phyloP scores from a whole-genome alignment of 2,329 filamentous ascomycete genomes.

The Ceratocystis variospora region DNA sequence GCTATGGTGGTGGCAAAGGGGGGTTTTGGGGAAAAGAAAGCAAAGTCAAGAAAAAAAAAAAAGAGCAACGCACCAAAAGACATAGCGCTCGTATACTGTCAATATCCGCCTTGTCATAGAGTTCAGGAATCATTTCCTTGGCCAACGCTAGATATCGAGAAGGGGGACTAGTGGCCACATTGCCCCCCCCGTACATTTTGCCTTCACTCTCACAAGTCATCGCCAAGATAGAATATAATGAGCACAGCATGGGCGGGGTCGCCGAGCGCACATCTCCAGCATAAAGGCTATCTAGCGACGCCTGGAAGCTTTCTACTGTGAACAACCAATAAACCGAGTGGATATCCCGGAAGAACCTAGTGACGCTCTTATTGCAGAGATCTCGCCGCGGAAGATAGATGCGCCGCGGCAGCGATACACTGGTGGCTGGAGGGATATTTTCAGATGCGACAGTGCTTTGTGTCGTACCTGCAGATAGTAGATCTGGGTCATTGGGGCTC shows the following conservation, averaged over 20 bases:
- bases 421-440: slow-evolving; percentile 8
- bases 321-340: slow-evolving; percentile 25
- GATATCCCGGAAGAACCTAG: slow-evolving; percentile 24
- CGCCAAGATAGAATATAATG: slow-evolving; percentile 23
- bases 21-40: neutral
- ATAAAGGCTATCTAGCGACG: slow-evolving; percentile 23
- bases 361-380: slow-evolving; percentile 23
- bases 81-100: slow-evolving; percentile 24
- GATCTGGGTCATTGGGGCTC: neutral
- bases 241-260: slow-evolving; percentile 23
- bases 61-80: slow-evolving; percentile 20
- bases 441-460: neutral
- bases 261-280: slow-evolving; percentile 22
- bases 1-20: neutral
- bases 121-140: slow-evolving; percentile 21
- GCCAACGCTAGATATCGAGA: slow-evolving; percentile 22
- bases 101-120: slow-evolving; percentile 23
- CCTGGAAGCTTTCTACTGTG: slow-evolving; percentile 23
- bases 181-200: slow-evolving; percentile 8
- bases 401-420: slow-evolving; percentile 20
- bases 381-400: slow-evolving; percentile 24
- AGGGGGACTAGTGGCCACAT: slow-evolving; percentile 15
- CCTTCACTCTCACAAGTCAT: slow-evolving; percentile 24
- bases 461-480: neutral
- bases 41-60: neutral